These are phyloP conservation scores for Rachicladosporium sp. DNA, from an alignment of 2,329 filamentous ascomycete species.

Conservation along the genomic window DNA sequence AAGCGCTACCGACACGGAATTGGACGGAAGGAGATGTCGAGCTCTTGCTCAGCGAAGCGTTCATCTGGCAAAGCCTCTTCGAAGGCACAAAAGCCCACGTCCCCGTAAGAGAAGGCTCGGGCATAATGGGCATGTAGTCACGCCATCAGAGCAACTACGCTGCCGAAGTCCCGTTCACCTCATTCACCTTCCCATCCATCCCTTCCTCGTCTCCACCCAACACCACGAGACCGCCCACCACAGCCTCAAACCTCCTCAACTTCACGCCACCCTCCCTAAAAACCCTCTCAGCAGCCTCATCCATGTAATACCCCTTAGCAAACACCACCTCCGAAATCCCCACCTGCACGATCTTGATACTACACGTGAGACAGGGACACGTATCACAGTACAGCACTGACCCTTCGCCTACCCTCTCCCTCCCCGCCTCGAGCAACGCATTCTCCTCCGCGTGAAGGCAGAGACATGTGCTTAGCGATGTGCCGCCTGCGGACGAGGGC, in stretches of 20 bases:
- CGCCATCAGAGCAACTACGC: neutral
- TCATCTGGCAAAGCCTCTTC: conserved; percentile 97
- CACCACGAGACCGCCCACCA: conserved; percentile 23
- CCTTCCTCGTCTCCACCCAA: conserved; percentile 7
- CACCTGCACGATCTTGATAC: conserved; percentile 96
- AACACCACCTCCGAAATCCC: conserved; percentile 95
- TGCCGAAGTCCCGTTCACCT: neutral
- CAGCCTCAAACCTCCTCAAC: conserved; percentile 73
- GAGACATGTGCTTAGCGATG: conserved; percentile 71
- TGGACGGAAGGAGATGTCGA: conserved; percentile 99
- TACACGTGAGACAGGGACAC: conserved; percentile 93
- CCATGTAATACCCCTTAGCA: conserved; percentile 88
- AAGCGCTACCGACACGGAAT: conserved; percentile 77
- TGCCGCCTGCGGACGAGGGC: conserved; percentile 51
- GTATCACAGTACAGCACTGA: conserved; percentile 55
- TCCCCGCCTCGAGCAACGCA: conserved; percentile 81
- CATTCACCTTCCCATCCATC: neutral
- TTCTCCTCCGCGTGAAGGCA: conserved; percentile 99
- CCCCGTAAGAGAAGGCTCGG: conserved; percentile 6
- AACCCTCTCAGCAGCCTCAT: conserved; percentile 62
- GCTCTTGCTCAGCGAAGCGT: conserved; percentile 85
- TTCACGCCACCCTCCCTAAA: conserved; percentile 73
- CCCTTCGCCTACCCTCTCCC: conserved; percentile 74
- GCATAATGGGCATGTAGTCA: conserved; percentile 5
- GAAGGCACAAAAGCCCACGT: conserved; percentile 89